These are phyloP conservation scores for Whalleya microplaca DNA, from an alignment of 2,329 filamentous ascomycete species.

Conservation along the genomic window DNA sequence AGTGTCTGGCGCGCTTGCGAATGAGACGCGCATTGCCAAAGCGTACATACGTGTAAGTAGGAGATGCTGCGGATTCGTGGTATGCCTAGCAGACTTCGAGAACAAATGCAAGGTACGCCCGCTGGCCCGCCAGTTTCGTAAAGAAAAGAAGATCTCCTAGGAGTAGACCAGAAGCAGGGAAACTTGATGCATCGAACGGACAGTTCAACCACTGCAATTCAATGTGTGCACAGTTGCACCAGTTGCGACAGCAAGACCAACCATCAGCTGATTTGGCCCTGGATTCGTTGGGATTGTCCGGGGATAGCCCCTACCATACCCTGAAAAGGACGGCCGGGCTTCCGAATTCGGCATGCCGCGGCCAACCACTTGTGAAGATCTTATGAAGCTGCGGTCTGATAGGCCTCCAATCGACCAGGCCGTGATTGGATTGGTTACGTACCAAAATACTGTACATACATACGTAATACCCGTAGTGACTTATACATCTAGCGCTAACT, in stretches of 20 bases:
- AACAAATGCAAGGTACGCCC: not conserved
- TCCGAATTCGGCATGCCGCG: slow-evolving; percentile 26
- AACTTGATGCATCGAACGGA: slow-evolving; percentile 19
- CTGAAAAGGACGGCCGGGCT: slow-evolving; percentile 24
- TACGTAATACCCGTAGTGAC: no score
- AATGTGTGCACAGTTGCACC: slow-evolving; percentile 26
- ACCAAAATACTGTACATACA: not conserved
- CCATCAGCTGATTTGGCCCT: slow-evolving; percentile 29
- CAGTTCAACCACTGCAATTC: slow-evolving; percentile 11
- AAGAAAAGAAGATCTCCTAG: no score
- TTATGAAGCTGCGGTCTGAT: slow-evolving; percentile 7
- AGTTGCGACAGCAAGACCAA: slow-evolving; percentile 28
- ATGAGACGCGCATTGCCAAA: slow-evolving; percentile 24
- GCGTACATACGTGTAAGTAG: no score
- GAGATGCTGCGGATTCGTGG: slow-evolving; percentile 1
- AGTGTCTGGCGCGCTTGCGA: slow-evolving; percentile 21
- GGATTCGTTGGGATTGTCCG: slow-evolving; percentile 24
- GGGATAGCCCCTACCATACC: slow-evolving; percentile 24
- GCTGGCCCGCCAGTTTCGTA: not conserved
- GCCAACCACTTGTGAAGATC: slow-evolving; percentile 23
- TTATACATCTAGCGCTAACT: not conserved
- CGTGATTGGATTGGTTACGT: not conserved
- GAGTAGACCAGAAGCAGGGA: no score
- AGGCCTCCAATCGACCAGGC: not conserved
- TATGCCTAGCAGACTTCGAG: not conserved